Conservation (phyloP, 2,329 filamentous ascomycete species). For the Coniella vitis region DNA sequence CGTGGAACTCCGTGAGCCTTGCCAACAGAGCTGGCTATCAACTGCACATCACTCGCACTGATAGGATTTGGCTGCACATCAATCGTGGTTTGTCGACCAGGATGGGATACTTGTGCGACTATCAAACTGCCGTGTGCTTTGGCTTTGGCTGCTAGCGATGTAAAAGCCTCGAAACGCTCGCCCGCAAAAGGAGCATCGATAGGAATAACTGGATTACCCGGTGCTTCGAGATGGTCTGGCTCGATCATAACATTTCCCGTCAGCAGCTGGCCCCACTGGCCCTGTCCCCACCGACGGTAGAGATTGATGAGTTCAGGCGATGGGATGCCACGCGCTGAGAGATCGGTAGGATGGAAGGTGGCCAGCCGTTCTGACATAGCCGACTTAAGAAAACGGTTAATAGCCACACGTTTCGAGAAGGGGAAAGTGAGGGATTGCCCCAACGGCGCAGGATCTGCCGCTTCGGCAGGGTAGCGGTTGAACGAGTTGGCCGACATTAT, state of each 20-base stretch:
- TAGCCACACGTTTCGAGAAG: constrained; percentile 48
- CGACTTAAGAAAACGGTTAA: constrained; percentile 61
- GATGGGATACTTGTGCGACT: constrained; percentile 55
- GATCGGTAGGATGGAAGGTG: constrained; percentile 49
- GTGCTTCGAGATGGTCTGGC: constrained; percentile 48
- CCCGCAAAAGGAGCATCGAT: constrained; percentile 42
- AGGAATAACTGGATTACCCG: constrained; percentile 54
- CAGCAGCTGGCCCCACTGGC: constrained; percentile 47
- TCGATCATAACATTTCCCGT: constrained; percentile 61
- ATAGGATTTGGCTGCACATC: constrained; percentile 30
- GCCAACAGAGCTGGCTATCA: constrained; percentile 34
- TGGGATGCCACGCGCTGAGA: constrained; percentile 40
- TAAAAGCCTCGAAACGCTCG: constrained; percentile 55
- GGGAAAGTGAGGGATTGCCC: constrained; percentile 40
- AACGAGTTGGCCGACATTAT: too few species aligned
- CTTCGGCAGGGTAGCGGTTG: constrained; percentile 2
- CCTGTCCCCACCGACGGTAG: constrained; percentile 57
- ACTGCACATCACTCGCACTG: constrained; percentile 33
- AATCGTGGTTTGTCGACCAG: constrained; percentile 45
- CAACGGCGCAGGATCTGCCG: constrained; percentile 28
- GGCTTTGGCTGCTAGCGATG: constrained; percentile 43
- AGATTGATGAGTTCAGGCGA: constrained; percentile 39
- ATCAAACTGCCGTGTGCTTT: constrained; percentile 55
- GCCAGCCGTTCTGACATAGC: constrained; percentile 61
- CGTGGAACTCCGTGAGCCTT: constrained; percentile 46